phyloP scores from a whole-genome alignment of 2,329 filamentous ascomycete genomes.

The Microthyrium microscopicum region DNA sequence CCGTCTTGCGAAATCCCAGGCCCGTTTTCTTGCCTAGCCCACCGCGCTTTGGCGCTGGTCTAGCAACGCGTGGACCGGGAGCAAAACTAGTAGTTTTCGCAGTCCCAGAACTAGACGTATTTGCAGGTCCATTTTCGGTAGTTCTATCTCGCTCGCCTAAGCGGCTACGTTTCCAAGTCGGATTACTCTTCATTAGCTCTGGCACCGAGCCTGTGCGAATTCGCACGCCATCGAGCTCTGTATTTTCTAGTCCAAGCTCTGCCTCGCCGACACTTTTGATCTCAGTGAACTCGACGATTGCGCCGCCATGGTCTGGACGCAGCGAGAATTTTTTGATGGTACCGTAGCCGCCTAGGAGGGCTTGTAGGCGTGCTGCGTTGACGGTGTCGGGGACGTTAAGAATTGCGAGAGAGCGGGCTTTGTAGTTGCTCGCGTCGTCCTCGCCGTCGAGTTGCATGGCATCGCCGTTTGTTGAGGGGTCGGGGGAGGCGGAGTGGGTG shows the following conservation, averaged over 20 bases:
- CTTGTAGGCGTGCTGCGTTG: slow-evolving; percentile 67
- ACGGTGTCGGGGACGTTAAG: slow-evolving; percentile 84
- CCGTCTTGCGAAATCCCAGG: slow-evolving; percentile 2
- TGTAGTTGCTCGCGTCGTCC: slow-evolving; percentile 13
- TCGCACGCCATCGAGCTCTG: slow-evolving; percentile 6
- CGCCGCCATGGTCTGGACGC: slow-evolving; percentile 67
- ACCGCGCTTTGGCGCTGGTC: slow-evolving; percentile 3
- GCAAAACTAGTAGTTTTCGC: neutral
- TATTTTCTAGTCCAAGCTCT: slow-evolving; percentile 2
- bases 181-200: slow-evolving; percentile 7
- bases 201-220: slow-evolving; percentile 3
- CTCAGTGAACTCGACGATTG: slow-evolving; percentile 61
- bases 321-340: slow-evolving; percentile 59
- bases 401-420: slow-evolving; percentile 59
- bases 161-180: slow-evolving; percentile 1
- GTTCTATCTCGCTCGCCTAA: slow-evolving; percentile 1
- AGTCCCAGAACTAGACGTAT: too few species aligned
- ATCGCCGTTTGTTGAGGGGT: slow-evolving; percentile 17
- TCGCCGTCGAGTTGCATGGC: slow-evolving; percentile 7
- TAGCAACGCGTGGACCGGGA: neutral
- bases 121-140: slow-evolving; percentile 4
- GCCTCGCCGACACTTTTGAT: slow-evolving; percentile 5
- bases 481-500: slow-evolving; percentile 1
- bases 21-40: slow-evolving; percentile 3
- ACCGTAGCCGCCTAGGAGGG: slow-evolving; percentile 55